phyloP scores from a whole-genome alignment of 305 asterid genomes.

The Withania somnifera region DNA sequence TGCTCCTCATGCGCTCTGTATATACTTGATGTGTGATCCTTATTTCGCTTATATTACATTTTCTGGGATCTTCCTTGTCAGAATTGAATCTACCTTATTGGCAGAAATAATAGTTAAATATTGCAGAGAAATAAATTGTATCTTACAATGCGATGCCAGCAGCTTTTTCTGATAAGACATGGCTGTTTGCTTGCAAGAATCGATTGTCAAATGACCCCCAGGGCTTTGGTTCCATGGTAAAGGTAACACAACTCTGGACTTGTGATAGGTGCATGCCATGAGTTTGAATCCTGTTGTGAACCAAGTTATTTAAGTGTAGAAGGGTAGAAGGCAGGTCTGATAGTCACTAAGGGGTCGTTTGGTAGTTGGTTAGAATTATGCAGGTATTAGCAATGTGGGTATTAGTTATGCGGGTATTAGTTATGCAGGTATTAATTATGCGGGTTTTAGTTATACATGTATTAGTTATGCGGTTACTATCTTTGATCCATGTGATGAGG shows the following conservation, averaged over 20 bases:
- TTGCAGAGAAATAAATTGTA: background rate
- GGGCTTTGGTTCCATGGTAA: background rate
- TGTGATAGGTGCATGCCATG: background rate
- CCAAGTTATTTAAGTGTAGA: background rate
- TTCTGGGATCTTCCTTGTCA: background rate
- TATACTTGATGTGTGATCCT: background rate
- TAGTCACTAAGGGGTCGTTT: too few relatives aligned
- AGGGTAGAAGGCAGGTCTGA: too few relatives aligned
- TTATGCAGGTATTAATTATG: too few relatives aligned
- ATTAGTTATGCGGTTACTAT: too few relatives aligned
- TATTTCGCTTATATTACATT: background rate
- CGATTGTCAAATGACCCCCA: background rate
- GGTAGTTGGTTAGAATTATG: too few relatives aligned
- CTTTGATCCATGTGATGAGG: too few relatives aligned
- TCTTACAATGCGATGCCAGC: background rate
- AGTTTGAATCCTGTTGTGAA: background rate
- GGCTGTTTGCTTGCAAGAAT: background rate
- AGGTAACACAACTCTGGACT: background rate
- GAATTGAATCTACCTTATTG: background rate
- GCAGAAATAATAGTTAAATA: background rate
- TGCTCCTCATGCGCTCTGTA: background rate
- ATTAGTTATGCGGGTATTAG: too few relatives aligned
- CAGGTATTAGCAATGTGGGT: too few relatives aligned
- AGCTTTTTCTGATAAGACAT: background rate
- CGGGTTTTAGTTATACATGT: too few relatives aligned